phyloP scores from a whole-genome alignment of 176 grass and related monocot genomes.

The Cymbopogon citratus region DNA sequence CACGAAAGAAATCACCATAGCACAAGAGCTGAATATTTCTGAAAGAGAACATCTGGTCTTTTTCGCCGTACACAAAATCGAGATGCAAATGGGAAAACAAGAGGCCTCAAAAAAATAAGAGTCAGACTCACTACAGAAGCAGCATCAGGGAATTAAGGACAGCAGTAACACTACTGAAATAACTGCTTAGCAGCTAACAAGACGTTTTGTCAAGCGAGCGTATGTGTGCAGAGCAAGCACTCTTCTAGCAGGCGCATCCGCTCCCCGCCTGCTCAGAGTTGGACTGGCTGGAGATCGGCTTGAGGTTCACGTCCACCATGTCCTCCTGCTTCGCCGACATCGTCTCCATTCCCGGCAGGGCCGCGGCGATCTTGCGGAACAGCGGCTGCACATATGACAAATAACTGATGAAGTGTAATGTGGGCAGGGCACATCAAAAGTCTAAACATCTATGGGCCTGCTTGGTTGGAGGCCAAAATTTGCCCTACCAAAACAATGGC shows the following conservation, averaged over 20 bases:
- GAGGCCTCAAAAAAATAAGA: too few relatives aligned
- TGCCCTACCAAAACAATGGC: too few relatives aligned
- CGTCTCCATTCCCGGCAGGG: constrained; percentile 28
- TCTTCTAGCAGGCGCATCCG: constrained; percentile 10
- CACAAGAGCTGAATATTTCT: not conserved
- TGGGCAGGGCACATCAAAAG: not conserved
- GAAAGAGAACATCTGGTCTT: too few relatives aligned
- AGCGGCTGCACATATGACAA: not conserved
- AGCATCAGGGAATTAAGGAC: not conserved
- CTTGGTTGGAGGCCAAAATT: too few relatives aligned
- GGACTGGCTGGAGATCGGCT: constrained; percentile 1
- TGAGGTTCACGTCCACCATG: constrained; percentile 30
- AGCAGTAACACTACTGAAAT: not conserved
- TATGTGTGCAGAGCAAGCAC: not conserved
- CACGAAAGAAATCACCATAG: not conserved
- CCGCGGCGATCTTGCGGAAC: constrained; percentile 21
- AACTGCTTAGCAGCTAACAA: not conserved
- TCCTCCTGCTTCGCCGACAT: constrained; percentile 15
- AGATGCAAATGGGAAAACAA: not conserved
- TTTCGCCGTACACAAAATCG: not conserved
- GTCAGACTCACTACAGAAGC: not conserved
- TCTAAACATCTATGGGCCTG: not conserved
- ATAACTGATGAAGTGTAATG: not conserved
- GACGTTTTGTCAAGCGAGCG: not conserved
- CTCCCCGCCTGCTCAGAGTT: constrained; percentile 16